These are phyloP conservation scores for Vigna mungo DNA, from an alignment of 306 rosid genomes.

Conservation along the genomic window DNA sequence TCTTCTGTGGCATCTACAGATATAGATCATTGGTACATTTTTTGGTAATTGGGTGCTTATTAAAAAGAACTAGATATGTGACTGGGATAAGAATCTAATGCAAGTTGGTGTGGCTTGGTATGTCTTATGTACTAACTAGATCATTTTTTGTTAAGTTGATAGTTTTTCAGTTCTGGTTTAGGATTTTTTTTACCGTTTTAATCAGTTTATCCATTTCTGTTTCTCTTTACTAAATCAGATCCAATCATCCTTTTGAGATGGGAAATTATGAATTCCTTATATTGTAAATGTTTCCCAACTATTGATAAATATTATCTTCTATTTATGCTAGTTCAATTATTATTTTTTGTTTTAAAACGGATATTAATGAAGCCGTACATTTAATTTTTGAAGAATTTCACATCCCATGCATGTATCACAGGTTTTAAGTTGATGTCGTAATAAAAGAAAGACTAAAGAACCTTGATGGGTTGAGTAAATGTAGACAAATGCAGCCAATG, in stretches of 20 bases:
- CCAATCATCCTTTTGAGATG: background rate
- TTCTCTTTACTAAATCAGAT: background rate
- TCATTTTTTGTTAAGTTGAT: background rate
- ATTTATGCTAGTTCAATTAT: background rate
- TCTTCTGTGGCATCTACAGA: background rate
- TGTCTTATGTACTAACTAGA: background rate
- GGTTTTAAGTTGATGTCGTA: background rate
- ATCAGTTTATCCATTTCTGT: background rate
- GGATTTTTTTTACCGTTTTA: background rate
- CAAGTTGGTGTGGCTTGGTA: background rate
- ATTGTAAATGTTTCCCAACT: background rate
- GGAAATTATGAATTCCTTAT: background rate
- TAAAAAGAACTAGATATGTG: background rate
- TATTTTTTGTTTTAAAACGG: background rate
- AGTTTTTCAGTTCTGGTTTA: background rate
- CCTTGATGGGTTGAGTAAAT: background rate
- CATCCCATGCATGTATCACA: background rate
- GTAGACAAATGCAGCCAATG: background rate
- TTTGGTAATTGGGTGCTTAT: background rate
- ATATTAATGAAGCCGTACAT: background rate
- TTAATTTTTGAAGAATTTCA: background rate
- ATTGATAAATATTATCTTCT: background rate
- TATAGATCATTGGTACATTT: background rate
- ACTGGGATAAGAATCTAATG: background rate
- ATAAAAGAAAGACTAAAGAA: background rate